Percentiles rank a stretch among this genome's conserved stretches.
Conservation (phyloP, 2,329 filamentous ascomycete species). For the Xylariaceae sp. region DNA sequence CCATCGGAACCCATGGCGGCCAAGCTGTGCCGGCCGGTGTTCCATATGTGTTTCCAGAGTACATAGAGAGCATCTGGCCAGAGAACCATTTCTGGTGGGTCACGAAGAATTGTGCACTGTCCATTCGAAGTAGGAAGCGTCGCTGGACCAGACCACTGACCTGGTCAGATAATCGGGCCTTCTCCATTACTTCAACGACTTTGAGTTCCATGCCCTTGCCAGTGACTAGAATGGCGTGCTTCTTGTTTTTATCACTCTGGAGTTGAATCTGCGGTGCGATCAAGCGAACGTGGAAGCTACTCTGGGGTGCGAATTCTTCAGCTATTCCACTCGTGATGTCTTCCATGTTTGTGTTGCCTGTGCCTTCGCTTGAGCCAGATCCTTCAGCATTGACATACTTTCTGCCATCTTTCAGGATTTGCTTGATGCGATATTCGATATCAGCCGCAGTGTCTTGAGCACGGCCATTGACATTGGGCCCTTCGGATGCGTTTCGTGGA, state of each 20-base stretch:
- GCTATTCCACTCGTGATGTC: constrained; percentile 73
- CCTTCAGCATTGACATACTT: constrained; percentile 75
- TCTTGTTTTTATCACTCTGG: constrained; percentile 96
- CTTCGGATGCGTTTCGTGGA: constrained; percentile 22
- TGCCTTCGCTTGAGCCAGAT: constrained; percentile 31
- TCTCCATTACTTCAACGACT: constrained; percentile 97
- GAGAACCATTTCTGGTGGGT: constrained; percentile 89
- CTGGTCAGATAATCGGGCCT: constrained; percentile 82
- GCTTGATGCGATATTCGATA: constrained; percentile 79
- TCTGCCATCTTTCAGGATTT: constrained; percentile 78
- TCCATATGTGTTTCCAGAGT: constrained; percentile 91
- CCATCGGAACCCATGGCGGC: constrained; percentile 97
- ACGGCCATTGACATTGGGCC: constrained; percentile 36
- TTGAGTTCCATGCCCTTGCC: constrained; percentile 98
- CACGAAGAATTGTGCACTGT: constrained; percentile 97
- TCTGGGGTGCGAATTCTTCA: constrained; percentile 83
- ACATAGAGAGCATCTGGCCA: constrained; percentile 81
- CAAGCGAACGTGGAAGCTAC: constrained; percentile 88
- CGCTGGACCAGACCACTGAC: constrained; percentile 94
- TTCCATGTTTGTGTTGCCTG: constrained; percentile 45
- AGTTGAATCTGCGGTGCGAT: constrained; percentile 98
- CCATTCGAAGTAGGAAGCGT: constrained; percentile 91
- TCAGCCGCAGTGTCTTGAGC: constrained; percentile 58
- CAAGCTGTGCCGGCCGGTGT: constrained; percentile 79
- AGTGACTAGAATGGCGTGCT: constrained; percentile 92